Conservation (phyloP, 768 basidiomycete species). For the Boletales sp. region DNA sequence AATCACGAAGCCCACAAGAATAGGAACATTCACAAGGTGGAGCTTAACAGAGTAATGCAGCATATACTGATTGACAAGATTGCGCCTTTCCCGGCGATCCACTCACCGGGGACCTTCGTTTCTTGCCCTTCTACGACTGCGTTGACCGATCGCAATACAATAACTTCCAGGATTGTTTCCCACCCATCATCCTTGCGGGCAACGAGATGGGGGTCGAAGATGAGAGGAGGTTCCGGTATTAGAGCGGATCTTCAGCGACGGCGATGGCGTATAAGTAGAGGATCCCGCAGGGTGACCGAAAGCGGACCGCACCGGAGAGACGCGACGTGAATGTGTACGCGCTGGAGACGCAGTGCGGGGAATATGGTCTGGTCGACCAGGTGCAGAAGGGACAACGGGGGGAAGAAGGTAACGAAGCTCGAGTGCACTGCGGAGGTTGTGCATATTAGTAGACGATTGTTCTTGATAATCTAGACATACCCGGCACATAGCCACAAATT, state of each 20-base stretch:
- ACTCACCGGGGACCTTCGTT: constrained; percentile 28
- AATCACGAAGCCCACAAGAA: too few species aligned
- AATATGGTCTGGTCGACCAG: constrained; percentile 25
- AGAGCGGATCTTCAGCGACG: constrained; percentile 36
- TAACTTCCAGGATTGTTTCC: constrained; percentile 71
- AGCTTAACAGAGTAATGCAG: background rate
- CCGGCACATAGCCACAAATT: constrained; percentile 84
- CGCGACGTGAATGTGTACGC: constrained; percentile 12
- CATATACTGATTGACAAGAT: background rate
- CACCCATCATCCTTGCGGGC: constrained; percentile 75
- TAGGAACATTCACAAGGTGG: constrained; percentile 3
- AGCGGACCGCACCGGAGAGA: constrained; percentile 21
- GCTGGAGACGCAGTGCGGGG: constrained; percentile 24
- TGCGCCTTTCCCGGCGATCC: background rate
- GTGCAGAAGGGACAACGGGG: constrained; percentile 50
- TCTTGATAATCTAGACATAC: constrained; percentile 40
- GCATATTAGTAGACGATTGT: background rate
- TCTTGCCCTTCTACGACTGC: constrained; percentile 67
- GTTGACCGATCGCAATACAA: constrained; percentile 62
- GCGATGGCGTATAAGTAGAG: constrained; percentile 15
- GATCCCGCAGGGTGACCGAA: constrained; percentile 4
- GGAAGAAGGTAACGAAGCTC: constrained; percentile 80
- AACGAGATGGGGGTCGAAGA: constrained; percentile 71
- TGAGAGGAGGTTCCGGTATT: constrained; percentile 44
- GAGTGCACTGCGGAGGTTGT: constrained; percentile 52